Evolutionary conservation across 345 rosid species (phyloP).

Genomic region (Eucalyptus erythrocorys): DNA sequence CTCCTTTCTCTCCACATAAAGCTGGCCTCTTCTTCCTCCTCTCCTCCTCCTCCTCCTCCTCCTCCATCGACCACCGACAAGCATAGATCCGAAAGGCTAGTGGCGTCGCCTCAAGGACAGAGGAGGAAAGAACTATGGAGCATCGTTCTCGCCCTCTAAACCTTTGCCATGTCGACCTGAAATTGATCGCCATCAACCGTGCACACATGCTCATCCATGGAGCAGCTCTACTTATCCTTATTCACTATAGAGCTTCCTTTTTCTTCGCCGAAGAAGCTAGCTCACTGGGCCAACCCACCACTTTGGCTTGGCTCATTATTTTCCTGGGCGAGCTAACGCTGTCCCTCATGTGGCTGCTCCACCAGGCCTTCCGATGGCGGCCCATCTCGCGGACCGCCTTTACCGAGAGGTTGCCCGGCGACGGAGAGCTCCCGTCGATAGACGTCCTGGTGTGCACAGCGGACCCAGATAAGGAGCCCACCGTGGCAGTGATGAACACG

Average conservation of each 20-base stretch:
- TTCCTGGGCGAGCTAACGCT: slow-evolving; percentile 13
- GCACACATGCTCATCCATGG: slow-evolving; percentile 8
- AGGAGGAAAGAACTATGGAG: not conserved
- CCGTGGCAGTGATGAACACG: slow-evolving; percentile 55
- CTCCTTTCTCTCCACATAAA: not conserved
- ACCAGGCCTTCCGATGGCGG: slow-evolving; percentile 11
- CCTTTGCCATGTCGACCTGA: not conserved
- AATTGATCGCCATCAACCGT: slow-evolving; percentile 5
- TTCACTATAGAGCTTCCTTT: slow-evolving; percentile 15
- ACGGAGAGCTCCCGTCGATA: slow-evolving; percentile 33
- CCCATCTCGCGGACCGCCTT: slow-evolving; percentile 12
- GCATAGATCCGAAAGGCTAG: not conserved
- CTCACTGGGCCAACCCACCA: not conserved
- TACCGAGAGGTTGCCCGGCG: slow-evolving; percentile 17
- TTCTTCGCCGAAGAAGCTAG: not conserved
- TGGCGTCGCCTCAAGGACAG: not conserved
- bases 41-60: not conserved
- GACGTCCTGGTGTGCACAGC: slow-evolving; percentile 92
- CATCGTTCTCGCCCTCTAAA: slow-evolving; percentile 6
- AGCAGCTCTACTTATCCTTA: slow-evolving; percentile 8
- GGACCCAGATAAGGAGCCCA: slow-evolving; percentile 84
- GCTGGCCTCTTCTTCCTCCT: not conserved
- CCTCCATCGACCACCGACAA: too few relatives aligned
- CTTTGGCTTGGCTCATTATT: slow-evolving; percentile 10
- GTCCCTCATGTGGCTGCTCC: slow-evolving; percentile 16